Percentiles rank a stretch among this genome's conserved stretches.
Conservation (phyloP, 1,284 basidiomycete genomes). For the Chalciporus sp. region DNA sequence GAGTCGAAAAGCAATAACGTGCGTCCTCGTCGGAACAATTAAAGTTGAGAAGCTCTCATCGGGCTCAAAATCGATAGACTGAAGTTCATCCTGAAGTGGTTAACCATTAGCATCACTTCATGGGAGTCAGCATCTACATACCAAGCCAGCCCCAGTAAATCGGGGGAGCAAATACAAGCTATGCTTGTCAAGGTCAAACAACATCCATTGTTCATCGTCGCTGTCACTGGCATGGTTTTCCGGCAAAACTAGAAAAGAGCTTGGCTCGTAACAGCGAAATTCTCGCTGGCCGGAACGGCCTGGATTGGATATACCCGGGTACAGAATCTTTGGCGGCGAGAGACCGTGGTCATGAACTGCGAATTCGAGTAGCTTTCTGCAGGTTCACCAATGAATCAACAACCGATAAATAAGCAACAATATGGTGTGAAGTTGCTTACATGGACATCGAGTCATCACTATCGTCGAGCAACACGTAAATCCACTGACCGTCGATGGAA, state of each 20-base stretch:
- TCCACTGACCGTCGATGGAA: neutral
- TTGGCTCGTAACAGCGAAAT: neutral
- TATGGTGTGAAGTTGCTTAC: neutral
- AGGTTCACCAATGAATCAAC: no score
- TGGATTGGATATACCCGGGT: no score
- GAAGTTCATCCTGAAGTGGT: neutral
- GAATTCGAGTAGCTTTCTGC: neutral
- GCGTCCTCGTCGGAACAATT: neutral
- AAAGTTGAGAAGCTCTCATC: no score
- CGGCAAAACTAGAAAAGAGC: neutral
- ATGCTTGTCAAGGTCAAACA: neutral
- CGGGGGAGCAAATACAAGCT: neutral
- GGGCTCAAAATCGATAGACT: neutral
- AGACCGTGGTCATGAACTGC: neutral
- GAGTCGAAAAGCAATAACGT: neutral
- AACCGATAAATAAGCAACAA: no score
- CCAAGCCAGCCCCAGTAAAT: neutral
- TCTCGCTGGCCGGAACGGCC: no score
- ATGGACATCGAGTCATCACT: no score
- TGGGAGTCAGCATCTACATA: no score
- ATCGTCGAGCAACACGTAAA: neutral
- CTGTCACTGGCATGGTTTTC: no score
- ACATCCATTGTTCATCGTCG: neutral
- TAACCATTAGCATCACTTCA: no score
- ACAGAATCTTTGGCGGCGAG: neutral